Conservation (phyloP, 2,329 filamentous ascomycete genomes). For the Penicillium palitans region DNA sequence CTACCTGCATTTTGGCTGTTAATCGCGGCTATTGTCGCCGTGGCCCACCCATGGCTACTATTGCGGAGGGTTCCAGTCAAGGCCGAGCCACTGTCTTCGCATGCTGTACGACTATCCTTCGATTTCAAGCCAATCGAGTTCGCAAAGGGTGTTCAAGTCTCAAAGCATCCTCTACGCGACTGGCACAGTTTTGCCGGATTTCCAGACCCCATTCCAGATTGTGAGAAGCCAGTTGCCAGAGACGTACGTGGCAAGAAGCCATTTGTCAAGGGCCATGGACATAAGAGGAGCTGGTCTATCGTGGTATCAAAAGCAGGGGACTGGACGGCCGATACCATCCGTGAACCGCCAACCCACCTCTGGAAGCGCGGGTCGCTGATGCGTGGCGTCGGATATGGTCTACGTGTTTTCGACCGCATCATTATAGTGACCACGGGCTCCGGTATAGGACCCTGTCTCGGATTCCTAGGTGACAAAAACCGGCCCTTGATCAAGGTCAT, state of each 20-base stretch:
- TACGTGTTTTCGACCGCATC: conserved; percentile 64
- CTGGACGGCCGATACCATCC: conserved; percentile 68
- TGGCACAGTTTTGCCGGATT: conserved; percentile 77
- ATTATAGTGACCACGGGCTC: conserved; percentile 71
- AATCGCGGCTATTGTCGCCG: conserved; percentile 60
- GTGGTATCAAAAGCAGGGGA: conserved; percentile 72
- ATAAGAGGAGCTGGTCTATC: conserved; percentile 18
- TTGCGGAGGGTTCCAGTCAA: conserved; percentile 66
- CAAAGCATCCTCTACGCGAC: conserved; percentile 65
- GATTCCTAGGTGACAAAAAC: conserved; percentile 54
- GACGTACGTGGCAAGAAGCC: background rate
- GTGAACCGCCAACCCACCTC: conserved; percentile 59
- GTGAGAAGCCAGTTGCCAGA: background rate
- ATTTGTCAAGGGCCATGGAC: conserved; percentile 4
- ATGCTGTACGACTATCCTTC: conserved; percentile 71
- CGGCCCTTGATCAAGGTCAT: conserved; percentile 57
- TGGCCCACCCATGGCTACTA: conserved; percentile 71
- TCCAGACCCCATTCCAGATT: conserved; percentile 50
- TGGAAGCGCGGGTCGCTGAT: conserved; percentile 70
- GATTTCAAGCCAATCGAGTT: conserved; percentile 60
- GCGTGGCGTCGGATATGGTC: conserved; percentile 66
- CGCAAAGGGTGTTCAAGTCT: conserved; percentile 60
- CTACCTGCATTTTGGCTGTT: conserved; percentile 68
- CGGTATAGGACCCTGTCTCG: conserved; percentile 68
- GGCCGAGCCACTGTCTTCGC: conserved; percentile 66